These are phyloP conservation scores for Diplodia scrobiculata DNA, from an alignment of 2,329 filamentous ascomycete species.

Conservation along the genomic window DNA sequence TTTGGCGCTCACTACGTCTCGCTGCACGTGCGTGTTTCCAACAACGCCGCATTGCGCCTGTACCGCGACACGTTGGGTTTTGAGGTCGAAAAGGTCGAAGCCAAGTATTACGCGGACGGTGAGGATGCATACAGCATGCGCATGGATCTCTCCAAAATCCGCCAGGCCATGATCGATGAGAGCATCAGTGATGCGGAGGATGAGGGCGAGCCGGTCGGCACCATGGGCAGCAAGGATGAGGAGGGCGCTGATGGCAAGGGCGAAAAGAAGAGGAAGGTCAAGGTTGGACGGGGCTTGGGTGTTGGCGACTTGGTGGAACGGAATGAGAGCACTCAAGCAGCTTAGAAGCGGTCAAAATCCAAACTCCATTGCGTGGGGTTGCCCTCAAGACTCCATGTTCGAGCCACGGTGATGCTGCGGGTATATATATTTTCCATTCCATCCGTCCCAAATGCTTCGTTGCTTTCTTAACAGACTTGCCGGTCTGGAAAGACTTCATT, in stretches of 20 bases:
- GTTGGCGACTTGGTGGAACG: conserved; percentile 76
- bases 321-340: conserved; percentile 53
- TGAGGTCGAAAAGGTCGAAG: conserved; percentile 79
- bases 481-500: neutral
- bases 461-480: neutral
- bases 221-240: conserved; percentile 39
- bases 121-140: conserved; percentile 96
- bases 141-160: conserved; percentile 69
- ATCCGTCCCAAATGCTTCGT: neutral
- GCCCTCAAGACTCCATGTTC: neutral
- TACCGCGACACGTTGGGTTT: conserved; percentile 93
- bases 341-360: neutral
- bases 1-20: conserved; percentile 91
- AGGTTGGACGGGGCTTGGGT: conserved; percentile 76
- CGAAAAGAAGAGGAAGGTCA: conserved; percentile 65
- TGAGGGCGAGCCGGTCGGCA: conserved; percentile 42
- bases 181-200: conserved; percentile 47
- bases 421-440: conserved; percentile 7
- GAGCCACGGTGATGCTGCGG: neutral
- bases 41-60: conserved; percentile 84
- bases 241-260: conserved; percentile 49
- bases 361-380: neutral
- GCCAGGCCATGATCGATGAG: conserved; percentile 55
- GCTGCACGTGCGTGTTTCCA: conserved; percentile 92
- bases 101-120: conserved; percentile 94